Evolutionary conservation across 2,329 filamentous ascomycete genomes (phyloP).

Genomic region (Exophiala sp.): DNA sequence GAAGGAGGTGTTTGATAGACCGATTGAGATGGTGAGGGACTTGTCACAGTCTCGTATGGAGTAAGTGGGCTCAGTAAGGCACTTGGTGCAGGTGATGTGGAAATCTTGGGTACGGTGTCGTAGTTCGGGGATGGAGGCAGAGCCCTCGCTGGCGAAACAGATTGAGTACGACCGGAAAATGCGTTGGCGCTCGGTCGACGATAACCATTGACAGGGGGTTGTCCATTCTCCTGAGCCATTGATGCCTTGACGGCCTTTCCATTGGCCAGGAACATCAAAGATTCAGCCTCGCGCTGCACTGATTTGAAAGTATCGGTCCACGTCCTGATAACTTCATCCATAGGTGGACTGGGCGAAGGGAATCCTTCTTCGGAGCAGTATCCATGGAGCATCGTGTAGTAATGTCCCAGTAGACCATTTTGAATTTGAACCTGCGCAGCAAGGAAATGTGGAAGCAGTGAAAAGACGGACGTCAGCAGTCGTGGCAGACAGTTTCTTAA

Average conservation of each 20-base stretch:
- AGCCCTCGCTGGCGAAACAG: slow-evolving; percentile 31
- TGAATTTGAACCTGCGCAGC: slow-evolving; percentile 70
- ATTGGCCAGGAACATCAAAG: slow-evolving; percentile 59
- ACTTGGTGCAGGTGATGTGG: slow-evolving; percentile 31
- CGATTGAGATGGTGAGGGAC: slow-evolving; percentile 29
- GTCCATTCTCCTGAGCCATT: slow-evolving; percentile 48
- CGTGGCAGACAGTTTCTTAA: slow-evolving; percentile 68
- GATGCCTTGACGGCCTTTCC: slow-evolving; percentile 64
- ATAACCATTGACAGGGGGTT: slow-evolving; percentile 38
- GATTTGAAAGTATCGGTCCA: slow-evolving; percentile 65
- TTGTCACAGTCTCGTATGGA: slow-evolving; percentile 14
- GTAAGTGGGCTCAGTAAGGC: slow-evolving; percentile 31
- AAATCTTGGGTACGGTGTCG: slow-evolving; percentile 36
- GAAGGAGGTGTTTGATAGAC: slow-evolving; percentile 30
- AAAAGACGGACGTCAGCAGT: slow-evolving; percentile 67
- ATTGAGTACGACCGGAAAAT: slow-evolving; percentile 31
- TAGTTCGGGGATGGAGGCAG: slow-evolving; percentile 30
- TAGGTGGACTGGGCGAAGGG: slow-evolving; percentile 67
- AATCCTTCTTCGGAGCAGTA: slow-evolving; percentile 68
- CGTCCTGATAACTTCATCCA: slow-evolving; percentile 64
- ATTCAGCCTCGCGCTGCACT: slow-evolving; percentile 64
- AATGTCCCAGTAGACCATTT: slow-evolving; percentile 70
- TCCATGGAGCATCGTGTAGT: slow-evolving; percentile 72
- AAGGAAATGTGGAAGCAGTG: slow-evolving; percentile 69
- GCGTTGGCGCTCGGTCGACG: slow-evolving; percentile 39